Evolutionary conservation across 805 yeast species (phyloP), one percentile per base, ranked within the genome.

Genomic region (Metschnikowia reukaufii): DNA sequence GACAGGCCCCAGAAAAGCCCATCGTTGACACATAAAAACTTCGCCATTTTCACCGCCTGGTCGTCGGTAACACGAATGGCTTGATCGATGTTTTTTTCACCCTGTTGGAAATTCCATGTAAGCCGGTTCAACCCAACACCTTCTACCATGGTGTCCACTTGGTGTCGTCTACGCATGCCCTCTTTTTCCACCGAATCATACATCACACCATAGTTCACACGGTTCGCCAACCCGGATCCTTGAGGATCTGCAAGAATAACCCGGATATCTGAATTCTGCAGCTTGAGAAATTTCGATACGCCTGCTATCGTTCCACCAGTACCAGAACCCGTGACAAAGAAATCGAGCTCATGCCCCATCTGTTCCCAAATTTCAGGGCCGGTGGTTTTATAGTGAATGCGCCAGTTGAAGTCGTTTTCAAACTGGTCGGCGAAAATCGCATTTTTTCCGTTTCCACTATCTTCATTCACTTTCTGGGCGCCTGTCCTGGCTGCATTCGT

Each of bases 391-490:
- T 81, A 90, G 64, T 92, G 99, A 2, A 83, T 76, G 50, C 76
- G 72, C 97, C 98, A 92, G 62, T 92, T 92, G 50, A 81, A 82
- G 51, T 86, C 95, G 62, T 88, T 94, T 61, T 94, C 99, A 66
- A 94, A 92, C 63, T 92, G 99, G 65, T 92, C 91, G 1, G 97
- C 97, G 70, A 92, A 94, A 0, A 92, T 73, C 4, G 96, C 98
- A 23, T 67, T 71, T 6, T 76, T 56, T 0, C 55, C 47, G 35
- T 72, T 72, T 6, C 63, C 44, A 0, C 60, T 42, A 51, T 77
- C 76, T 15, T 60, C 53, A 35, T 77, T 74, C 39, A 79, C 70
- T 10, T 61, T 66, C n/a, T 72, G 68, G 3, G 96, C 88, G 3
- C 85, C 82, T 4, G 72, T 64, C 47, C 86, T 76, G 0, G 98